Base-by-base conservation (phyloP, 2,329 filamentous ascomycete species). In the Emericellopsis atlantica region DNA sequence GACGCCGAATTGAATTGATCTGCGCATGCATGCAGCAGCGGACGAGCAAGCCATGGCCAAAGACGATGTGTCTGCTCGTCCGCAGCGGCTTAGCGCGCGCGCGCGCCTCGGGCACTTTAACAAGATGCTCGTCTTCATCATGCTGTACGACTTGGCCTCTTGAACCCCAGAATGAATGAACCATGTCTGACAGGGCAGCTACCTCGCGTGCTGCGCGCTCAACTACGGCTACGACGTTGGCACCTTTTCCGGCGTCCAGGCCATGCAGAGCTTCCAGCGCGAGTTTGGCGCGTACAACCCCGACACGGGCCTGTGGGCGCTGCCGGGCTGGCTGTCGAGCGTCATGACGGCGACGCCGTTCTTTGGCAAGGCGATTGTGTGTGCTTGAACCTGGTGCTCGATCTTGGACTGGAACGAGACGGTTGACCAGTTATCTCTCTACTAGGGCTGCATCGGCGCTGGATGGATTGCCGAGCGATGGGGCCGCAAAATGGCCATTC, bases 401-500 rank as follows among this genome's bases (percentile, higher is more conserved):
- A 3, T 21, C 18, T 21, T 21, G 18, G 18, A 21, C 5, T 21
- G 18, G 18, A 21, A 5, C 18, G 18, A 21, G 18, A 21, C 18
- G 18, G 18, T 21, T 21, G 18, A 21, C 18, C 34, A 18, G 18
- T 14, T 4, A 4, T 6, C 7, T 12, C 12, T 36, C 14, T 40
- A 11, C 4, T 14, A 40, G 38, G 38, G 38, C 7, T 40, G 38
- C 18, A 24, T 40, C n/a, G 32, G 31, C 15, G n/a, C 14, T 11
- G 38, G 38, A 21, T 45, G 39, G 22, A 44, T 56, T 23, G 45
- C 51, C 1, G 48, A 57, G 43, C 47, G 44, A 46, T 54, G 47
- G 44, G 54, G 54, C 11, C 52, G 54, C n/a, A 45, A 45, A 18
- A 42, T 38, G 1, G 48, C 52, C 11, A 48, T 56, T 32, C 33